These are phyloP conservation scores for Saxophila tyrrhenica DNA, from an alignment of 495 filamentous ascomycete species.

Conservation along the genomic window DNA sequence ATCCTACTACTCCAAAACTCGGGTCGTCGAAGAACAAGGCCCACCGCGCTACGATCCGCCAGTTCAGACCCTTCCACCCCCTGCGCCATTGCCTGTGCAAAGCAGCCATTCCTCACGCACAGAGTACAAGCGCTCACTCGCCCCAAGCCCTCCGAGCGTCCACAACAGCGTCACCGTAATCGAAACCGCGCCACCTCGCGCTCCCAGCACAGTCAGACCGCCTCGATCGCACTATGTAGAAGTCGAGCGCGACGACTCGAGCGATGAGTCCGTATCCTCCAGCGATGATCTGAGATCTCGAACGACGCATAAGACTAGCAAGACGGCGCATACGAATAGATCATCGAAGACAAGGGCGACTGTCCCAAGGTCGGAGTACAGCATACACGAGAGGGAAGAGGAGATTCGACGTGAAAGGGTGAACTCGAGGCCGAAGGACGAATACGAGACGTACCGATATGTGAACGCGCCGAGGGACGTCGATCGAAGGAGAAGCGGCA, in stretches of 20 bases:
- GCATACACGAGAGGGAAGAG: slow-evolving; percentile 22
- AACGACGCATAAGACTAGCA: slow-evolving; percentile 5
- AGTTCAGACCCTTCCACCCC: slow-evolving; percentile 8
- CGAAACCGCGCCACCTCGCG: slow-evolving; percentile 7
- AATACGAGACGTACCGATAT: slow-evolving; percentile 29
- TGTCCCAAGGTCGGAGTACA: slow-evolving; percentile 14
- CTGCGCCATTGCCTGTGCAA: slow-evolving; percentile 22
- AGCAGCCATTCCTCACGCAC: neutral
- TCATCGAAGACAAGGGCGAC: neutral
- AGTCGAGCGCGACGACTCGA: slow-evolving; percentile 19
- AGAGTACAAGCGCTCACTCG: neutral
- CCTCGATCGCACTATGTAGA: slow-evolving; percentile 28
- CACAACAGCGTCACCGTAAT: neutral
- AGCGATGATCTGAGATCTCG: neutral
- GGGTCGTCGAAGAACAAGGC: slow-evolving; percentile 23
- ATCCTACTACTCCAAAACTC: slow-evolving; percentile 15
- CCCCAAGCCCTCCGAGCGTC: neutral
- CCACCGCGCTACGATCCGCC: slow-evolving; percentile 7
- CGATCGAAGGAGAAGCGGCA: slow-evolving; percentile 12
- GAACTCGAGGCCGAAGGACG: slow-evolving; percentile 18
- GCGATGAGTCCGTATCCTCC: neutral
- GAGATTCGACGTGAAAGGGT: slow-evolving; percentile 18
- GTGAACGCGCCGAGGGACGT: slow-evolving; percentile 23
- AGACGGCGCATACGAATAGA: neutral
- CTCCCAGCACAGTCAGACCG: slow-evolving; percentile 9